A percentile compares a stretch with the other conserved stretches of the same genome.
Evolutionary conservation across 495 filamentous ascomycete genomes (phyloP).

Genomic region (Penicillium nucicola): DNA sequence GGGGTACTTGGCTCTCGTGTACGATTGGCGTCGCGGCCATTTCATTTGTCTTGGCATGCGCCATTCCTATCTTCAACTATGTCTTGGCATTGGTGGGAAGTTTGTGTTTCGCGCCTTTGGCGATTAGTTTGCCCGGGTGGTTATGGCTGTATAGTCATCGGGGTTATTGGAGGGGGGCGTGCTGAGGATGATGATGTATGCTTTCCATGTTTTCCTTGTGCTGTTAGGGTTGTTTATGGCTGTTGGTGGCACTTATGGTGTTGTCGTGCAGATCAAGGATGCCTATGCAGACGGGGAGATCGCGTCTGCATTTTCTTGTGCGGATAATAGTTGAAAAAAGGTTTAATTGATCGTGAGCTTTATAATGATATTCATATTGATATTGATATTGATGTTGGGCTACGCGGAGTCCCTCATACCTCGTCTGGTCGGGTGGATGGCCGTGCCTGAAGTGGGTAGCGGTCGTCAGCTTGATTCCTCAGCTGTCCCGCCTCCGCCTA

Average conservation of each 20-base stretch:
- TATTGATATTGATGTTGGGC: not conserved
- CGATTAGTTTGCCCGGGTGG: constrained; percentile 40
- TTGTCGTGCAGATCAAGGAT: constrained; percentile 35
- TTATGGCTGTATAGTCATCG: constrained; percentile 46
- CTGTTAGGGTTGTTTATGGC: constrained; percentile 37
- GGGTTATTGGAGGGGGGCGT: constrained; percentile 29
- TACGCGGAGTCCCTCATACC: not conserved
- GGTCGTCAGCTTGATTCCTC: too few relatives aligned
- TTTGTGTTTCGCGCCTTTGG: constrained; percentile 37
- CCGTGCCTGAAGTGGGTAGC: too few relatives aligned
- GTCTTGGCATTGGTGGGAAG: constrained; percentile 48
- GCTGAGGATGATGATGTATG: constrained; percentile 12
- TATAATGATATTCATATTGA: too few relatives aligned
- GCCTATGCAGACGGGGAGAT: constrained; percentile 36
- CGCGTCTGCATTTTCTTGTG: constrained; percentile 38
- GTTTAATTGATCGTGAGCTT: too few relatives aligned
- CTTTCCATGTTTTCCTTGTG: constrained; percentile 27
- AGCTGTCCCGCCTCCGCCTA: too few relatives aligned
- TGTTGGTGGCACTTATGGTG: constrained; percentile 39
- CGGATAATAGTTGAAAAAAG: constrained; percentile 37
- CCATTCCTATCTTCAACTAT: constrained; percentile 69
- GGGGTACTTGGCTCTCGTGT: constrained; percentile 55
- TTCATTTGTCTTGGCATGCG: constrained; percentile 64
- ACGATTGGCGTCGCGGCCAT: constrained; percentile 52
- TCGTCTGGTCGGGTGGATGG: too few relatives aligned